Conservation (phyloP, 257 asterid species). For the Orobanche coerulescens region DNA sequence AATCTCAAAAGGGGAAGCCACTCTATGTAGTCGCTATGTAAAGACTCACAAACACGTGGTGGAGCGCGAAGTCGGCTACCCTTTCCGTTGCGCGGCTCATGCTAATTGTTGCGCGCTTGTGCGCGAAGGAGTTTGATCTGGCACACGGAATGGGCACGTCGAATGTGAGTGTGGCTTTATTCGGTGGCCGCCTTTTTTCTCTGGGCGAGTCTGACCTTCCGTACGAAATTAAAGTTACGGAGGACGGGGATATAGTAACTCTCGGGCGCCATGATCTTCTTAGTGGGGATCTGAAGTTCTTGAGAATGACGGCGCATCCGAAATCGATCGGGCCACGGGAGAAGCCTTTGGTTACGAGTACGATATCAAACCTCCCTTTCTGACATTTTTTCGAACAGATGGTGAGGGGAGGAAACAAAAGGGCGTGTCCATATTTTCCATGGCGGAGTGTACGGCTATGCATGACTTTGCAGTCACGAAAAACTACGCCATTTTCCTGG, state of each 20-base stretch:
- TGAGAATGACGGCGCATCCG: conserved; percentile 50
- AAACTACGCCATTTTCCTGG: conserved; percentile 40
- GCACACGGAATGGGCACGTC: conserved; percentile 36
- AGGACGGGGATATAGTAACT: conserved; percentile 37
- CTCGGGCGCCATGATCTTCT: conserved; percentile 34
- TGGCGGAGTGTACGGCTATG: conserved; percentile 18
- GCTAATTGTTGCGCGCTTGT: conserved; percentile 23
- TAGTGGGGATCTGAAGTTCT: conserved; percentile 1
- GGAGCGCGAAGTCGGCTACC: neutral
- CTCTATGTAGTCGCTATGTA: conserved; percentile 8
- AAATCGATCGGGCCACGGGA: conserved; percentile 30
- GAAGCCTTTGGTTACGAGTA: conserved; percentile 39
- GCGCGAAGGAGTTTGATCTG: conserved; percentile 19
- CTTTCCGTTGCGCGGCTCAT: conserved; percentile 21
- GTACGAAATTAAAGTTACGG: conserved; percentile 25
- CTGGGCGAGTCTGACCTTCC: conserved; percentile 48
- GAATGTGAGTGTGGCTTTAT: conserved; percentile 36
- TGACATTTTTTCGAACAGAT: conserved; percentile 26
- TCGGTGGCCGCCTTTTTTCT: conserved; percentile 39
- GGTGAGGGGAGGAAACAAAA: conserved; percentile 27
- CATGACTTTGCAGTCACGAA: conserved; percentile 56
- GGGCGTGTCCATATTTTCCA: conserved; percentile 43
- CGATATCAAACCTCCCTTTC: conserved; percentile 30
- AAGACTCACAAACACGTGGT: neutral
- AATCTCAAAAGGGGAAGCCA: conserved; percentile 37